A percentile compares a stretch with the other conserved stretches of the same genome.
These are phyloP conservation scores for Aspergillus sclerotioniger DNA, from an alignment of 495 filamentous ascomycete genomes.

Conservation along the genomic window DNA sequence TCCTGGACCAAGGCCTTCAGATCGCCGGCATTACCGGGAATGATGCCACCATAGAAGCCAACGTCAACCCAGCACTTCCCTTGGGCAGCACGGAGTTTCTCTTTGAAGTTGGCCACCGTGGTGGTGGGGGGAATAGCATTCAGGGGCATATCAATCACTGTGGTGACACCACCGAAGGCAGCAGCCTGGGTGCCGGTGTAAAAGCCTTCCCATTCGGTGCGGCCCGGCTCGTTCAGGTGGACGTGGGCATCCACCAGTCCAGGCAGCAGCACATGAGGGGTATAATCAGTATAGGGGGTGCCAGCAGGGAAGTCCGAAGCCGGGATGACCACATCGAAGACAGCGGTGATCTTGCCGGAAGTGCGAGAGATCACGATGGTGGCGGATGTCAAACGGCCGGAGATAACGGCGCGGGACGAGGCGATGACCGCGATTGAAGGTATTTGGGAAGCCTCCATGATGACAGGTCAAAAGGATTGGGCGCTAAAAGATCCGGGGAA, in stretches of 20 bases:
- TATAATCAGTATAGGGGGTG: slow-evolving; percentile 77
- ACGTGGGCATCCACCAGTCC: slow-evolving; percentile 97
- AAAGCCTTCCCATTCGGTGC: slow-evolving; percentile 99
- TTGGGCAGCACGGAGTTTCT: slow-evolving; percentile 80
- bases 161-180: slow-evolving; percentile 96
- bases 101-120: slow-evolving; percentile 74
- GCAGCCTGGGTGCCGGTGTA: slow-evolving; percentile 89
- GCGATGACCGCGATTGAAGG: slow-evolving; percentile 67
- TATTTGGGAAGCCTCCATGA: slow-evolving; percentile 35
- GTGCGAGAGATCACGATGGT: slow-evolving; percentile 75
- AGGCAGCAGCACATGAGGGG: slow-evolving; percentile 82
- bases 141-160: slow-evolving; percentile 95
- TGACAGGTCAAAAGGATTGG: slow-evolving; percentile 5
- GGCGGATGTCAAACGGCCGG: slow-evolving; percentile 64
- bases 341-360: slow-evolving; percentile 81
- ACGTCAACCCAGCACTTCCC: slow-evolving; percentile 98
- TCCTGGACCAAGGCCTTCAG: slow-evolving; percentile 76
- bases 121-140: slow-evolving; percentile 98
- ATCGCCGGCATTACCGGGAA: slow-evolving; percentile 84
- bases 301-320: slow-evolving; percentile 66
- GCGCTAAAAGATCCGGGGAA: slow-evolving; percentile 1
- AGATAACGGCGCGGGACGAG: slow-evolving; percentile 74
- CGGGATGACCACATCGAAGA: slow-evolving; percentile 72
- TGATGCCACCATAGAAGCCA: slow-evolving; percentile 94
- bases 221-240: slow-evolving; percentile 94